A percentile compares a stretch with the other conserved stretches of the same genome.
These are phyloP conservation scores for Naganishia sp. DNA, from an alignment of 1,284 basidiomycete genomes.

Conservation along the genomic window DNA sequence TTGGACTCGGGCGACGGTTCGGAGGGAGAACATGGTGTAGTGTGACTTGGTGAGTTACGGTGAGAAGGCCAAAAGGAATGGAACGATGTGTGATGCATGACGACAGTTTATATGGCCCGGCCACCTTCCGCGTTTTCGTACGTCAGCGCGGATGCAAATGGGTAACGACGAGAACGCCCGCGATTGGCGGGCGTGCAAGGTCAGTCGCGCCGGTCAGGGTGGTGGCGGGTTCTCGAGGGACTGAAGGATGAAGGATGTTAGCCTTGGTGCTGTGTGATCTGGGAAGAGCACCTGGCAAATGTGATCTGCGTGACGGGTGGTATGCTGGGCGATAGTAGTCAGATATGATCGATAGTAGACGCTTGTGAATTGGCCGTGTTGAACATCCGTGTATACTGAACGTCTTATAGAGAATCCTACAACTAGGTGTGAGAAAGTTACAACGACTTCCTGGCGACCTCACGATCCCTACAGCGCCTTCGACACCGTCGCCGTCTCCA, in stretches of 20 bases:
- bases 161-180: neutral
- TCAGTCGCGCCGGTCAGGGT: too few species aligned
- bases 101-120: neutral
- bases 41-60: neutral
- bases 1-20: slow-evolving; percentile 27
- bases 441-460: too few species aligned
- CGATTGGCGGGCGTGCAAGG: too few species aligned
- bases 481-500: slow-evolving; percentile 14
- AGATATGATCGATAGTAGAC: too few species aligned
- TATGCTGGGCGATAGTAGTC: too few species aligned
- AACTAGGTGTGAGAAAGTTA: neutral
- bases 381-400: too few species aligned
- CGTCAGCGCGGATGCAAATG: slow-evolving; percentile 18
- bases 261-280: too few species aligned
- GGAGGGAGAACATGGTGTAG: slow-evolving; percentile 24
- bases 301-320: too few species aligned
- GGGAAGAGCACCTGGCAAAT: too few species aligned
- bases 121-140: neutral
- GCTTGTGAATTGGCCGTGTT: too few species aligned
- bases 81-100: neutral
- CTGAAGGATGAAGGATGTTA: too few species aligned
- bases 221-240: too few species aligned
- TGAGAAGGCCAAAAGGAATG: neutral
- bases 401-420: neutral
- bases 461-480: neutral